Evolutionary conservation across 495 filamentous ascomycete genomes (phyloP).

Genomic region (Chaetomium tenue): DNA sequence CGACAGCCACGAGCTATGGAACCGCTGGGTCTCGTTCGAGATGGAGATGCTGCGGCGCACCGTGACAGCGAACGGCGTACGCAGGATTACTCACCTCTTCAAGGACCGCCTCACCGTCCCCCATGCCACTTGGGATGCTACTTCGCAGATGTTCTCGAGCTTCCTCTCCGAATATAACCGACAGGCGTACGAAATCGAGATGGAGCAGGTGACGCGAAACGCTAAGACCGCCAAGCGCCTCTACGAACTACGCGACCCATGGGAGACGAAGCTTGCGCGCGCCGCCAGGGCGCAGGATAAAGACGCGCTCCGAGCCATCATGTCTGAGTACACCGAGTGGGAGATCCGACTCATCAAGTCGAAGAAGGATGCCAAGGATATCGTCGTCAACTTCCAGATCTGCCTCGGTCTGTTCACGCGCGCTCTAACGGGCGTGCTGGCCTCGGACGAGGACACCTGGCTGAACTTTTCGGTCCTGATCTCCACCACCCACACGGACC

Average conservation of each 20-base stretch:
- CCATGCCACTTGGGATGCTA: constrained; percentile 81
- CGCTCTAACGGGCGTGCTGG: constrained; percentile 63
- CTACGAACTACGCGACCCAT: constrained; percentile 65
- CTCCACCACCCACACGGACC: constrained; percentile 39
- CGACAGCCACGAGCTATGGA: constrained; percentile 88
- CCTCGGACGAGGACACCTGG: constrained; percentile 70
- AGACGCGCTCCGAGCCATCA: constrained; percentile 56
- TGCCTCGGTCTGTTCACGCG: constrained; percentile 76
- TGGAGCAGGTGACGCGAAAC: constrained; percentile 65
- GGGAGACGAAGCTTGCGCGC: constrained; percentile 65
- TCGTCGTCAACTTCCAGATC: constrained; percentile 53
- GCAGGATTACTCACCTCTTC: constrained; percentile 66
- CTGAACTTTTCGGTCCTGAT: constrained; percentile 77
- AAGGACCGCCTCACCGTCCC: constrained; percentile 71
- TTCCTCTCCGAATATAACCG: constrained; percentile 79
- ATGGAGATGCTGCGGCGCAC: constrained; percentile 55
- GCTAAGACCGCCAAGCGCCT: constrained; percentile 67
- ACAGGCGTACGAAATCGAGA: constrained; percentile 70
- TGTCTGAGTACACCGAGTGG: constrained; percentile 78
- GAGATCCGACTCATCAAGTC: constrained; percentile 61
- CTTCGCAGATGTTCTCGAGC: constrained; percentile 75
- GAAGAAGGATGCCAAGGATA: constrained; percentile 45
- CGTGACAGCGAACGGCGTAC: constrained; percentile 57
- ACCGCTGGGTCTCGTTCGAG: constrained; percentile 67
- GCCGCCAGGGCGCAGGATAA: constrained; percentile 59